Base-by-base conservation (phyloP, 768 basidiomycete genomes). In the Agaricus sinodeliciosus region DNA sequence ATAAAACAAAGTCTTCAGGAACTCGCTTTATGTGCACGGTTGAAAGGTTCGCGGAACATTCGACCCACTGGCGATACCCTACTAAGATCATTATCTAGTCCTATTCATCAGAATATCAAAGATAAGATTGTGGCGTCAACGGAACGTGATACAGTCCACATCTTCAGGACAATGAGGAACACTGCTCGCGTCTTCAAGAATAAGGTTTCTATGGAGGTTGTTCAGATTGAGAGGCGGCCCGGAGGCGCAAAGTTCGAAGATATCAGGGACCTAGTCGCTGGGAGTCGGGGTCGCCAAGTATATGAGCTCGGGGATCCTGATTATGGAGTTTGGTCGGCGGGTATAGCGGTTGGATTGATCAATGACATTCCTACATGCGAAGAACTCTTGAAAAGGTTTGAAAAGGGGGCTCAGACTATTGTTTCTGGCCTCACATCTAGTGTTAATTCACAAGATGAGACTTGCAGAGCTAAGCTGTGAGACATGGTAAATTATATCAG, bases 21-120 rank as follows among this genome's bases (percentile, higher is more conserved):
- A 94, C 93, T 8, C 81, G 92, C 4, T 94, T 96, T 72, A 87
- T 95, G 90, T 89, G 87, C 65, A 94, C 92, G 1, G 80, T 84
- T 9, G 93, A 96, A 66, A 82, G 84, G 81, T 84, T 62, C 44
- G 66, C 60, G 9, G 5, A 43, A 15, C 1, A 11, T 54, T 37
- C 47, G 31, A 11, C 31, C 19, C 26, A n/a, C 37, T 48, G 87
- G 86, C 46, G 83, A 87, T 12, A 90, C 91, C 49, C 93, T 34
- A 12, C 41, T n/a, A 49, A 43, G 7, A 18, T 54, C 19, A 45
- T 26, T 35, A 11, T 50, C 45, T 48, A 88, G 88, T 50, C 84
- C 89, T 12, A 90, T 94, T 50, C 94, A 95, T 65, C 78, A 87
- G 55, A 87, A 82, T 57, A 90, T 97, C 76, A 96, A 97, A 66